phyloP scores from a whole-genome alignment of 202 grass and related monocot species.

The Schoenoplectus triqueter region DNA sequence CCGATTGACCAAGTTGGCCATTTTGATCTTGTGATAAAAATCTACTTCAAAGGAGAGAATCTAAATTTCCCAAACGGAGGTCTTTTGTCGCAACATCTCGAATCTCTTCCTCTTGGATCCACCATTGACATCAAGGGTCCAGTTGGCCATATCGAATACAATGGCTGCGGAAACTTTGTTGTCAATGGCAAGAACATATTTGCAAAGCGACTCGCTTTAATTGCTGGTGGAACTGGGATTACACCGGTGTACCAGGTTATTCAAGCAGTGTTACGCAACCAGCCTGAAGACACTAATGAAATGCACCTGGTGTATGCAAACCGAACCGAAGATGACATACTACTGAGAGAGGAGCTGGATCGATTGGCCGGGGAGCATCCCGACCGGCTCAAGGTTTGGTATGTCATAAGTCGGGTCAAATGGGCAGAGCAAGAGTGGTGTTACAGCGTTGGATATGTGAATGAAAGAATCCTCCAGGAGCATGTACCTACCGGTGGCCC shows the following conservation, averaged over 20 bases:
- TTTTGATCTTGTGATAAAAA: slow-evolving; percentile 82
- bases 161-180: slow-evolving; percentile 52
- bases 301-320: slow-evolving; percentile 88
- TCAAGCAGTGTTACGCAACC: slow-evolving; percentile 68
- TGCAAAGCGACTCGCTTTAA: slow-evolving; percentile 59
- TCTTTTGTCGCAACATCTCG: slow-evolving; percentile 70
- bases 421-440: slow-evolving; percentile 42
- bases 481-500: neutral
- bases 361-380: slow-evolving; percentile 51
- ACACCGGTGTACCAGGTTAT: slow-evolving; percentile 90
- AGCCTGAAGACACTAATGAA: slow-evolving; percentile 63
- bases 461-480: slow-evolving; percentile 46
- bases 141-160: slow-evolving; percentile 63
- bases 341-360: slow-evolving; percentile 68
- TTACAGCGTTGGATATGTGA: slow-evolving; percentile 49
- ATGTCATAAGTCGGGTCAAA: slow-evolving; percentile 50
- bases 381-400: slow-evolving; percentile 80
- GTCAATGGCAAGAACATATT: slow-evolving; percentile 44
- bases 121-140: slow-evolving; percentile 57
- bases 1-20: slow-evolving; percentile 49
- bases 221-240: slow-evolving; percentile 86
- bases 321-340: slow-evolving; percentile 83
- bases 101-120: slow-evolving; percentile 49
- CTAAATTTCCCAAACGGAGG: slow-evolving; percentile 58
- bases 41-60: slow-evolving; percentile 64